Evolutionary conservation across 495 filamentous ascomycete genomes (phyloP).

Genomic region (Symbiotaphrina buchneri): DNA sequence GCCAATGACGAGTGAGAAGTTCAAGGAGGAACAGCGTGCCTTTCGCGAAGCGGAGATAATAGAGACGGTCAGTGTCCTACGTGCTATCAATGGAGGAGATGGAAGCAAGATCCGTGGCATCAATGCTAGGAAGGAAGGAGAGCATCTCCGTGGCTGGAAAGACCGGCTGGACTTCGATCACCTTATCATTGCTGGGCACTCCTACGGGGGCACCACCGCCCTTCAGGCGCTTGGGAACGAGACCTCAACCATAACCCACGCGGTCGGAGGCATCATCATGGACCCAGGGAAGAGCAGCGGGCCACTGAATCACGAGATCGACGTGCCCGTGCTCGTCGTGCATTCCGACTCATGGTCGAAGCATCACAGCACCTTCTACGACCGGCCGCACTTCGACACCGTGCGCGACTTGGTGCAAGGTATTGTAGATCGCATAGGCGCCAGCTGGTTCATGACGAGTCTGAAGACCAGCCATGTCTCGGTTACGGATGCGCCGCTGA

Average conservation of each 20-base stretch:
- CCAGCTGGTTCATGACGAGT: no score
- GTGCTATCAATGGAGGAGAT: slow-evolving; percentile 17
- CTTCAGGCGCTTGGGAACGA: slow-evolving; percentile 23
- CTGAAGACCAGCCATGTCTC: no score
- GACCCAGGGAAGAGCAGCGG: slow-evolving; percentile 29
- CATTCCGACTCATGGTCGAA: no score
- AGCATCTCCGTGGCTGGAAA: slow-evolving; percentile 13
- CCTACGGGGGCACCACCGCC: slow-evolving; percentile 27
- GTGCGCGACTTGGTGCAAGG: no score
- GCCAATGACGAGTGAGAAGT: no score
- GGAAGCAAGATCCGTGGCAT: slow-evolving; percentile 15
- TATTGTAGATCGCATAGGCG: no score
- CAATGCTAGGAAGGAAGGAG: no score
- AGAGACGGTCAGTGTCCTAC: slow-evolving; percentile 20
- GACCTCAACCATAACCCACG: no score
- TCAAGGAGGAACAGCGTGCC: slow-evolving; percentile 22
- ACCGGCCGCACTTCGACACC: no score
- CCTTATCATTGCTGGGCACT: slow-evolving; percentile 25
- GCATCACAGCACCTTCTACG: no score
- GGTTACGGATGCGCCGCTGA: no score
- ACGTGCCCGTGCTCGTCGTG: slow-evolving; percentile 24
- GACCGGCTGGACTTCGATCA: slow-evolving; percentile 14
- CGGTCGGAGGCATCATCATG: slow-evolving; percentile 20
- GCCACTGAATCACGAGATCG: slow-evolving; percentile 23
- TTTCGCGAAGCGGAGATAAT: slow-evolving; percentile 30